Conservation (phyloP, 768 basidiomycete genomes). For the Termitomyces sp. region DNA sequence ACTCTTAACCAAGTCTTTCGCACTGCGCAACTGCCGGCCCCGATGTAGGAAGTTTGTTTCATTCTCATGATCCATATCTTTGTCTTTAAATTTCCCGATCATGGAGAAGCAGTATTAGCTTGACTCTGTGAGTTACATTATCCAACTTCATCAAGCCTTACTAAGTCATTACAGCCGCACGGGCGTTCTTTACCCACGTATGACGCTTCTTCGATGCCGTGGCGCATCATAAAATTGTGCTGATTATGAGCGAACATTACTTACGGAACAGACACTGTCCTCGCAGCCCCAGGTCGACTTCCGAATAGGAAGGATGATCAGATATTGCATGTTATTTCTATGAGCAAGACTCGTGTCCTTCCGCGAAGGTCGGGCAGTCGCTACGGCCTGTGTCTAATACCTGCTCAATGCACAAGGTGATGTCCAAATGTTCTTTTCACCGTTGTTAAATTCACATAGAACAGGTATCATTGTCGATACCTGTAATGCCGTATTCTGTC, state of each 20-base stretch:
- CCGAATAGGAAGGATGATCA: neutral
- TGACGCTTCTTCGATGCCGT: neutral
- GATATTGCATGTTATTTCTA: neutral
- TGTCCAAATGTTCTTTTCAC: neutral
- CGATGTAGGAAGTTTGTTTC: neutral
- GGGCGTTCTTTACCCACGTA: neutral
- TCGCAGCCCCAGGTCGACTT: neutral
- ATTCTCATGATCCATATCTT: neutral
- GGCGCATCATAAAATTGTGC: constrained; percentile 3
- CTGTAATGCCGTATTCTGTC: neutral
- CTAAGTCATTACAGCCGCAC: neutral
- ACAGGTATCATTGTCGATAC: neutral
- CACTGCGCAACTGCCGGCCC: neutral
- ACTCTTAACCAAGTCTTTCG: neutral
- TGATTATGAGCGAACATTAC: neutral
- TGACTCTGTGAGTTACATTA: neutral
- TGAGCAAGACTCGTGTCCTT: neutral
- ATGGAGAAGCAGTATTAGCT: constrained; percentile 2
- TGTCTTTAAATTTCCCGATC: neutral
- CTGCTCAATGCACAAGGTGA: neutral
- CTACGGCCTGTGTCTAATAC: neutral
- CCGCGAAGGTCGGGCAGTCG: neutral
- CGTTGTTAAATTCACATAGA: neutral
- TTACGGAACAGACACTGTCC: neutral
- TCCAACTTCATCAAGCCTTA: neutral